Evolutionary conservation across 345 rosid genomes (phyloP), one percentile per base, ranked within the genome.

Genomic region (Passiflora organensis): DNA sequence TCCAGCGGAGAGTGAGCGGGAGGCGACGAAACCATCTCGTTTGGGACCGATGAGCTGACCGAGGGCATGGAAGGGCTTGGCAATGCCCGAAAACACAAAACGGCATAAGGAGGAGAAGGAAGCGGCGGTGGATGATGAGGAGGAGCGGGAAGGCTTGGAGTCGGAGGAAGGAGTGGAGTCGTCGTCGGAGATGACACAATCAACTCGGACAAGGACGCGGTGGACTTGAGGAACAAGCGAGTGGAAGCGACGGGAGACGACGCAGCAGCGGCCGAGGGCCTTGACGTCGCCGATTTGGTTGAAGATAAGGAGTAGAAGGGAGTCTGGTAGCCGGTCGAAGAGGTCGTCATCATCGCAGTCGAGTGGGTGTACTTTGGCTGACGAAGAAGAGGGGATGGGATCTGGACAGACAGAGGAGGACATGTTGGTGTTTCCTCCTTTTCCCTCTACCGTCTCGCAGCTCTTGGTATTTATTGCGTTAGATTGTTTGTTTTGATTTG

Each of bases 121-220:
- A 9, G 64, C 45, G 15, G 64, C 3, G n/a, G 45, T 1, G 16
- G 62, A 34, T 12, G 58, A 44, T 2, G 65, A 49, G 1, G 64
- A 20, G 18, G 80, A 66, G 22, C 88, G 83, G 10, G 95, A 72
- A 60, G 85, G 84, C n/a, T 75, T 79, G 6, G 77, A 32, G 48
- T 63, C 70, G 11, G 82, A 61, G 0, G 74, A 65, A 0, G 76
- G n/a, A 0, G 80, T 56, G 14, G 62, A 69, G 24, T 86, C 91
- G 17, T 93, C 96, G 36, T 93, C 97, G 65, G 99, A 86, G 61
- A 89, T 89, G 15, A 89, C 95, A 36, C 97, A 93, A 36, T 89
- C 96, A 32, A 93, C 97, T 13, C 91, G 85, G 14, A 94, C 95
- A 18, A 89, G 70, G 32, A 94, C 96, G 88, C 76, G 77, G 0